These are phyloP conservation scores for Oemleria cerasiformis DNA, from an alignment of 306 rosid species.

Conservation along the genomic window DNA sequence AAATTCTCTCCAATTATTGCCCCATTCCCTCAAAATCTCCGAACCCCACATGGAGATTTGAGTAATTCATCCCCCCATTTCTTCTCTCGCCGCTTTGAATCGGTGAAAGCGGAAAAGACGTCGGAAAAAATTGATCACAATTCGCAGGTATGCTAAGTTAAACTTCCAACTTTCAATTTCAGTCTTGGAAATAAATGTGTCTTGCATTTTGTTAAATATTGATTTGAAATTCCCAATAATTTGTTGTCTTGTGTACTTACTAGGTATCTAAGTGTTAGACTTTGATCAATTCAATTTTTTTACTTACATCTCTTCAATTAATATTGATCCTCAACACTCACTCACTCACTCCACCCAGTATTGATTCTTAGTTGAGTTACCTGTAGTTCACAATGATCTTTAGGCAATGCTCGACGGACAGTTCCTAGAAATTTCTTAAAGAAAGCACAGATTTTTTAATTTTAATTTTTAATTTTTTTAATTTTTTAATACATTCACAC, in stretches of 20 bases:
- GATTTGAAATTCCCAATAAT: background rate
- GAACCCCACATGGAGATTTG: slow-evolving; percentile 4
- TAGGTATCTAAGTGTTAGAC: no score
- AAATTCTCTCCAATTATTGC: slow-evolving; percentile 10
- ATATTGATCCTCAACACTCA: no score
- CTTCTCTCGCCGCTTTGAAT: slow-evolving; percentile 41
- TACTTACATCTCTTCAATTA: no score
- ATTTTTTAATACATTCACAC: no score
- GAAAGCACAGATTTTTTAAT: no score
- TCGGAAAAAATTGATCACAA: slow-evolving; percentile 28
- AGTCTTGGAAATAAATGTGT: background rate
- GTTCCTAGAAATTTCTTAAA: no score
- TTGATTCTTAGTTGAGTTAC: no score
- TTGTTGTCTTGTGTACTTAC: background rate
- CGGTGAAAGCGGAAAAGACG: slow-evolving; percentile 31
- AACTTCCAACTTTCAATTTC: background rate
- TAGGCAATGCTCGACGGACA: no score
- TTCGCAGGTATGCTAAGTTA: slow-evolving; percentile 44
- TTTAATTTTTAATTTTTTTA: no score
- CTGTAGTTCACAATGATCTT: no score
- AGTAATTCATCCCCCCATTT: slow-evolving; percentile 19
- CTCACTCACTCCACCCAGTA: no score
- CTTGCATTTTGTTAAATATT: background rate
- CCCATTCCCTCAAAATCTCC: slow-evolving; percentile 9
- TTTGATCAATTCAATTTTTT: no score